phyloP scores from a whole-genome alignment of 345 rosid genomes.

The Eucalyptus dawsonii region DNA sequence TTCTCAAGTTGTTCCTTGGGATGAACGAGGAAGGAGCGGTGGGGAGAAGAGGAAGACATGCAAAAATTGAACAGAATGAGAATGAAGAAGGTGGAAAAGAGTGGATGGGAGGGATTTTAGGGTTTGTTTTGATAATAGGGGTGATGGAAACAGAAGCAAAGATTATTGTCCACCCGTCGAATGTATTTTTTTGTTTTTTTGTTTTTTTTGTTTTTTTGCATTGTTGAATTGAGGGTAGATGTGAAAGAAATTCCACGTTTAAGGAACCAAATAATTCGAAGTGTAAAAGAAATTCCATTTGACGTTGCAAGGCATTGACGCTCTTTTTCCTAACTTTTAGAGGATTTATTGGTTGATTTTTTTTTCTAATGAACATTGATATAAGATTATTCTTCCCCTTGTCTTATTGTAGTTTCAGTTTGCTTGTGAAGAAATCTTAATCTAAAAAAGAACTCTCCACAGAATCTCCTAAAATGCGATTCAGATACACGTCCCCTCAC shows the following conservation, averaged over 20 bases:
- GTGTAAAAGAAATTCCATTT: background rate
- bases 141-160: background rate
- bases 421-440: background rate
- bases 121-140: background rate
- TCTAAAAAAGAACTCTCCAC: constrained; percentile 21
- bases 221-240: background rate
- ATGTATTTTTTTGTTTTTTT: background rate
- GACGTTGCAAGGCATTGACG: background rate
- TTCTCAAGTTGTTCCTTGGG: background rate
- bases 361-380: background rate
- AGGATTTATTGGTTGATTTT: background rate
- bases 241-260: background rate
- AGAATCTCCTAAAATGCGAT: constrained; percentile 86
- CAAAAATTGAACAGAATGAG: background rate
- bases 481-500: constrained; percentile 90
- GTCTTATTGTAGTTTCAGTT: background rate
- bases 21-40: background rate
- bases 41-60: background rate
- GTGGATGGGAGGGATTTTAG: background rate
- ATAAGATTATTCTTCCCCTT: background rate
- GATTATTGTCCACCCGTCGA: background rate
- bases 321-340: background rate
- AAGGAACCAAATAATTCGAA: background rate
- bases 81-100: background rate
- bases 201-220: background rate